phyloP scores from a whole-genome alignment of 2,329 filamentous ascomycete genomes.

The Aureobasidium sp. region DNA sequence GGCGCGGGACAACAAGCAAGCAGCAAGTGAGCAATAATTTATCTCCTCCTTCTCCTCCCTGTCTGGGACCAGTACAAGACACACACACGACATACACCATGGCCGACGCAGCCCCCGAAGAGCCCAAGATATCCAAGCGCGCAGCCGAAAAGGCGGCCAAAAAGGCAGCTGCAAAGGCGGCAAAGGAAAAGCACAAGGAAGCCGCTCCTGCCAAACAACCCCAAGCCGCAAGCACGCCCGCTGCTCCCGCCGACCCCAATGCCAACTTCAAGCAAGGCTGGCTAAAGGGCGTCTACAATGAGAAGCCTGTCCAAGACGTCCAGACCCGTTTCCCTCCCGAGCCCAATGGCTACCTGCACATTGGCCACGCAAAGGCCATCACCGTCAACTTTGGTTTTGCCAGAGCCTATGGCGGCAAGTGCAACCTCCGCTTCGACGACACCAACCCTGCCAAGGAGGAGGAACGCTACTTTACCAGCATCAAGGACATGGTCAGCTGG shows the following conservation, averaged over 20 bases:
- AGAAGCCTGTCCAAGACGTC: slow-evolving; percentile 40
- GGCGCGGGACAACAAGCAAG: background rate
- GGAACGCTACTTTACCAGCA: slow-evolving; percentile 81
- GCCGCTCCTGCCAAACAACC: slow-evolving; percentile 18
- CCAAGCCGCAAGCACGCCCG: slow-evolving; percentile 15
- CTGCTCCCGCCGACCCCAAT: slow-evolving; percentile 25
- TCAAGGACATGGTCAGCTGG: slow-evolving; percentile 81
- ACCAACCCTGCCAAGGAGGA: slow-evolving; percentile 93
- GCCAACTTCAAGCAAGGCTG: slow-evolving; percentile 43
- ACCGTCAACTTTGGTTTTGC: slow-evolving; percentile 96
- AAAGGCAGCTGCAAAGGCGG: slow-evolving; percentile 40
- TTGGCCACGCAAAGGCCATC: slow-evolving; percentile 93
- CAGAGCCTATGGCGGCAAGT: slow-evolving; percentile 68
- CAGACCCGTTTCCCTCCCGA: slow-evolving; percentile 45
- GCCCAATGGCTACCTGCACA: slow-evolving; percentile 88
- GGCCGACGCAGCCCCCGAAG: slow-evolving; percentile 23
- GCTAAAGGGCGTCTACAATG: slow-evolving; percentile 42
- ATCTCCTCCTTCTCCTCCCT: background rate
- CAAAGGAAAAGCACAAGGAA: slow-evolving; percentile 34
- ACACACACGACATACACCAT: slow-evolving; percentile 17
- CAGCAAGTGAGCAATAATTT: slow-evolving; percentile 3
- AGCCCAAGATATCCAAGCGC: slow-evolving; percentile 37
- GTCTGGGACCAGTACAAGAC: background rate
- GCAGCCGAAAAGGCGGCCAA: slow-evolving; percentile 43
- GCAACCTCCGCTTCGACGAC: slow-evolving; percentile 78